Percentiles rank a stretch among this genome's conserved stretches.
These are phyloP conservation scores for Colletotrichum graminicola DNA, from an alignment of 2,329 filamentous ascomycete species.

Conservation along the genomic window DNA sequence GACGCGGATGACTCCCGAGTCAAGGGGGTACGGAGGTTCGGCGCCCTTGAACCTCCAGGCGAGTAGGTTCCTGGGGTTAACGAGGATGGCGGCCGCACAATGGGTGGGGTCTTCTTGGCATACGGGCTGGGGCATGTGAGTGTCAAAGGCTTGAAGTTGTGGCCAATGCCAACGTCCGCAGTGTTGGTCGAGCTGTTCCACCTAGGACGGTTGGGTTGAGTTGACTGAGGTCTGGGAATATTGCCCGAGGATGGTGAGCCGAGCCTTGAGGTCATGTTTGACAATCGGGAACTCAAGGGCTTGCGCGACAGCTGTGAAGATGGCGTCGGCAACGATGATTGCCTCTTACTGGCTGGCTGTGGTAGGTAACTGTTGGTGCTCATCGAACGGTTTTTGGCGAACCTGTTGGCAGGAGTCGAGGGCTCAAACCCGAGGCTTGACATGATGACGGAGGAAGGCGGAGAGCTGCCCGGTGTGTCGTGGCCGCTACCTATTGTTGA, in stretches of 20 bases:
- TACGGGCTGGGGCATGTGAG: slow-evolving; percentile 72
- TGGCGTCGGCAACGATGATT: slow-evolving; percentile 62
- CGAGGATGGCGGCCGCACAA: slow-evolving; percentile 57
- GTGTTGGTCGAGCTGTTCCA: slow-evolving; percentile 80
- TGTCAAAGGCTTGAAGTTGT: slow-evolving; percentile 74
- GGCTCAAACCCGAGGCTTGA: slow-evolving; percentile 64
- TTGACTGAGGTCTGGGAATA: slow-evolving; percentile 60
- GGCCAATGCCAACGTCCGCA: slow-evolving; percentile 72
- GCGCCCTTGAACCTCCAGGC: slow-evolving; percentile 60
- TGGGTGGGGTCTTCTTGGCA: slow-evolving; percentile 58
- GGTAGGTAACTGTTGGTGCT: slow-evolving; percentile 61
- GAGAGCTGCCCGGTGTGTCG: slow-evolving; percentile 78
- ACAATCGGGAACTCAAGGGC: slow-evolving; percentile 58
- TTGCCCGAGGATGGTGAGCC: slow-evolving; percentile 54
- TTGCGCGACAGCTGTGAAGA: slow-evolving; percentile 57
- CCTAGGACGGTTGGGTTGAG: slow-evolving; percentile 70
- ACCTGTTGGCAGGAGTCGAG: slow-evolving; percentile 58
- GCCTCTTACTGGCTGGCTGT: slow-evolving; percentile 59
- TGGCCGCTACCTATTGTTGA: slow-evolving; percentile 77
- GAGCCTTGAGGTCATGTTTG: slow-evolving; percentile 64
- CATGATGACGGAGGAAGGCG: slow-evolving; percentile 73
- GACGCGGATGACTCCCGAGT: slow-evolving; percentile 62
- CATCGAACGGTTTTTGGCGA: slow-evolving; percentile 61
- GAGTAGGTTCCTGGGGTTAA: slow-evolving; percentile 54
- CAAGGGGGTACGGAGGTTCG: slow-evolving; percentile 62